Conservation (phyloP, 257 asterid genomes). For the Solanum virginianum region DNA sequence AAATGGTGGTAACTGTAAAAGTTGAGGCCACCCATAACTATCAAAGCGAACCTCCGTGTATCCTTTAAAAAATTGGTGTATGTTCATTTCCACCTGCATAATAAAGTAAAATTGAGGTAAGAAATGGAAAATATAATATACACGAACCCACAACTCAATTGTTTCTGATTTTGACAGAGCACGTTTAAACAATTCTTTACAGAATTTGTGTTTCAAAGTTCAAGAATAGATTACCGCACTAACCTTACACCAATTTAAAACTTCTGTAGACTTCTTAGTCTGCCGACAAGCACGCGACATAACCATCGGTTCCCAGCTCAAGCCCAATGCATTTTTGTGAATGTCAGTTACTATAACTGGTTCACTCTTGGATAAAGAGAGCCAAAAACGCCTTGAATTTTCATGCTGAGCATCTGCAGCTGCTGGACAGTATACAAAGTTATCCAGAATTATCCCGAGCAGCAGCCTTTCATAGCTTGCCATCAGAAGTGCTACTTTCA, state of each 20-base stretch:
- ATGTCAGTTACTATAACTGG: constrained; percentile 76
- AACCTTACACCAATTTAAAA: constrained; percentile 54
- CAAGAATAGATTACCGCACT: not conserved
- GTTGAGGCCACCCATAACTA: no score
- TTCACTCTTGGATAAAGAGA: constrained; percentile 76
- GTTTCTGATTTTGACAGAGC: no score
- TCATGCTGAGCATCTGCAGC: constrained; percentile 37
- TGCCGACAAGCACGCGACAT: constrained; percentile 96
- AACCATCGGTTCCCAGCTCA: constrained; percentile 99
- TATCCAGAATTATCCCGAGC: constrained; percentile 48
- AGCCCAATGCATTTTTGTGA: constrained; percentile 55
- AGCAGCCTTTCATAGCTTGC: constrained; percentile 41
- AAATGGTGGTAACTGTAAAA: no score
- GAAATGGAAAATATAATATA: no score
- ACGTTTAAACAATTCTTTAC: no score
- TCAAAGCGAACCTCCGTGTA: no score
- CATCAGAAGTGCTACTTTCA: constrained; percentile 7
- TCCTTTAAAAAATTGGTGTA: no score
- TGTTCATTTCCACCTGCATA: no score
- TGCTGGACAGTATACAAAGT: constrained; percentile 50
- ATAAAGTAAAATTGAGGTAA: no score
- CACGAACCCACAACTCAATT: no score
- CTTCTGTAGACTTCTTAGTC: constrained; percentile 33
- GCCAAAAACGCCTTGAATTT: constrained; percentile 59
- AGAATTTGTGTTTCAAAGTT: no score